Conservation (phyloP, 441 rosid species). For the Pelargonium exstipulatum region DNA sequence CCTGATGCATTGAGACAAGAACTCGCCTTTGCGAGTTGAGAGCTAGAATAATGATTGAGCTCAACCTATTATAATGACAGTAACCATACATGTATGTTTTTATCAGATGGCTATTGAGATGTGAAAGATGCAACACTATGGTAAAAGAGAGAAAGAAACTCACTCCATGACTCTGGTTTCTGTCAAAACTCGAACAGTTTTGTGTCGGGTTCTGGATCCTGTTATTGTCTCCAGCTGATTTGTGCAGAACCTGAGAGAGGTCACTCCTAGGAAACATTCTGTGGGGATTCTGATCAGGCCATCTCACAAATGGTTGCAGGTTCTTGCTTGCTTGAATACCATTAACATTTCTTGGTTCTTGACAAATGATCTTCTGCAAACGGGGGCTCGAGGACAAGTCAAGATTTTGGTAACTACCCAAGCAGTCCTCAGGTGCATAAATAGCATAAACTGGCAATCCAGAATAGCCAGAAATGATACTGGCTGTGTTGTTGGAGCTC, state of each 20-base stretch:
- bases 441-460: conserved; percentile 11
- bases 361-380: neutral
- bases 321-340: conserved; percentile 6
- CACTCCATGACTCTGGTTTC: conserved; percentile 13
- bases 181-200: conserved; percentile 1
- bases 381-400: conserved; percentile 6
- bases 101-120: neutral
- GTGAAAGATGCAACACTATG: neutral
- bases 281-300: neutral
- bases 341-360: conserved; percentile 1
- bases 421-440: conserved; percentile 8
- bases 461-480: neutral
- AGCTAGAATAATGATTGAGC: conserved; percentile 5
- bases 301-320: neutral
- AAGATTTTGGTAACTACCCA: neutral
- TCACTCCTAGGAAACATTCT: neutral
- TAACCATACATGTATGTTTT: neutral
- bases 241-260: conserved; percentile 3
- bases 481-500: neutral
- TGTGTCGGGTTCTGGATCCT: conserved; percentile 3
- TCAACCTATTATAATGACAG: neutral
- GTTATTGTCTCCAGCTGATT: neutral
- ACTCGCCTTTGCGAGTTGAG: conserved; percentile 8
- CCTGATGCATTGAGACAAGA: neutral
- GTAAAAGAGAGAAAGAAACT: neutral